Conservation (phyloP, 169 alveolate genomes). For the Cryptosporidium sp. region DNA sequence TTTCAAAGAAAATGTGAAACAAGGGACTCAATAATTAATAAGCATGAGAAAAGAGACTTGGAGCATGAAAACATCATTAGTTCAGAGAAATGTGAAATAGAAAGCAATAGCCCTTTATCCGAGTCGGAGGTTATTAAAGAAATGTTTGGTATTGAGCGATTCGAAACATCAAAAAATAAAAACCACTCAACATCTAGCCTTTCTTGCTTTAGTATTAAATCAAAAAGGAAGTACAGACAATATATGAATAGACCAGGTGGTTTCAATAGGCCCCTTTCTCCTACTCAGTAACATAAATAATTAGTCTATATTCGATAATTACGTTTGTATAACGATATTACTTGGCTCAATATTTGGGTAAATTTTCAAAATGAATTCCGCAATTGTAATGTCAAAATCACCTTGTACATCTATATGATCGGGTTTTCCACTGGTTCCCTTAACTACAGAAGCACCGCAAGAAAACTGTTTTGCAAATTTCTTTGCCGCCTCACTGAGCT, state of each 20-base stretch:
- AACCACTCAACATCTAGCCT: slow-evolving; percentile 86
- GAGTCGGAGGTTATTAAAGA: slow-evolving; percentile 70
- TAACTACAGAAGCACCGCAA: slow-evolving; percentile 89
- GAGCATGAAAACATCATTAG: neutral
- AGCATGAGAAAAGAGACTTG: slow-evolving; percentile 5
- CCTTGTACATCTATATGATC: slow-evolving; percentile 80
- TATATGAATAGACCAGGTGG: slow-evolving; percentile 95
- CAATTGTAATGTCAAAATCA: slow-evolving; percentile 51
- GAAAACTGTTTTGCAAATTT: slow-evolving; percentile 88
- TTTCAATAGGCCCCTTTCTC: slow-evolving; percentile 92
- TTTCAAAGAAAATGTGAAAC: neutral
- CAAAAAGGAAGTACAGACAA: slow-evolving; percentile 92
- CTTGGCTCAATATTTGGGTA: slow-evolving; percentile 50
- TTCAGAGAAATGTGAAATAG: neutral
- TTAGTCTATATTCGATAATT: neutral
- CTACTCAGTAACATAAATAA: slow-evolving; percentile 60
- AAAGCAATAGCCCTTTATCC: slow-evolving; percentile 1
- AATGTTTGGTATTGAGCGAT: slow-evolving; percentile 86
- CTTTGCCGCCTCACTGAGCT: slow-evolving; percentile 87
- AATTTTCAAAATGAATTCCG: slow-evolving; percentile 53
- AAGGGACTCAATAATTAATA: neutral
- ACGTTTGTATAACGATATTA: slow-evolving; percentile 34
- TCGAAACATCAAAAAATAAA: slow-evolving; percentile 84
- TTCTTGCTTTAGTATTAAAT: slow-evolving; percentile 86
- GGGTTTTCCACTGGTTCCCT: slow-evolving; percentile 85